Conservation (phyloP, 2,329 filamentous ascomycete genomes). For the Epichloe hybrida region DNA sequence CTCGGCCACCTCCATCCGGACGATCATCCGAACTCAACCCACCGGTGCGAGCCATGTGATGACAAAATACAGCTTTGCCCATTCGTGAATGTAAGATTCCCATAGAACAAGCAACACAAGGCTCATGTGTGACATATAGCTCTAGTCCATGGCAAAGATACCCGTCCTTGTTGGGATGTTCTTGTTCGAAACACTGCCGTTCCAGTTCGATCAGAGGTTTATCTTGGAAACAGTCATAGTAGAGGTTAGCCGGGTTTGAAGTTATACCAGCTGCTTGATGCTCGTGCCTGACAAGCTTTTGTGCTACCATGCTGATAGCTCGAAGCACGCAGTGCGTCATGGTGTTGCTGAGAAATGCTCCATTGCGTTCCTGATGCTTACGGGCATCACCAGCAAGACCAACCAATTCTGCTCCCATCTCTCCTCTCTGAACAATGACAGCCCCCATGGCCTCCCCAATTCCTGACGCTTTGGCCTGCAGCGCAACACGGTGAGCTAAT, state of each 20-base stretch:
- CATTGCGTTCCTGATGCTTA: constrained; percentile 41
- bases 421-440: constrained; percentile 56
- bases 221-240: constrained; percentile 54
- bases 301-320: constrained; percentile 71
- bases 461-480: constrained; percentile 40
- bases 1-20: constrained; percentile 40
- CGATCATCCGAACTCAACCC: constrained; percentile 69
- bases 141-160: constrained; percentile 92
- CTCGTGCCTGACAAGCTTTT: constrained; percentile 46
- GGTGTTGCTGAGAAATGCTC: constrained; percentile 47
- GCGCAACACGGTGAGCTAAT: constrained; percentile 50
- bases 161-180: constrained; percentile 58
- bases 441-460: constrained; percentile 60
- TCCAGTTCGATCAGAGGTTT: constrained; percentile 56
- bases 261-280: constrained; percentile 25
- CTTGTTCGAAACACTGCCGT: constrained; percentile 44
- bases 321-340: constrained; percentile 68
- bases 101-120: constrained; percentile 95
- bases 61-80: constrained; percentile 67
- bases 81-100: constrained; percentile 89
- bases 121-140: constrained; percentile 89
- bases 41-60: constrained; percentile 67
- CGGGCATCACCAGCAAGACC: constrained; percentile 67
- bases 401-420: constrained; percentile 42
- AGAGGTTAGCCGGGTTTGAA: constrained; percentile 27